Evolutionary conservation across 768 basidiomycete species (phyloP), one percentile per base, ranked within the genome.

Genomic region (Tricholoma sp.): DNA sequence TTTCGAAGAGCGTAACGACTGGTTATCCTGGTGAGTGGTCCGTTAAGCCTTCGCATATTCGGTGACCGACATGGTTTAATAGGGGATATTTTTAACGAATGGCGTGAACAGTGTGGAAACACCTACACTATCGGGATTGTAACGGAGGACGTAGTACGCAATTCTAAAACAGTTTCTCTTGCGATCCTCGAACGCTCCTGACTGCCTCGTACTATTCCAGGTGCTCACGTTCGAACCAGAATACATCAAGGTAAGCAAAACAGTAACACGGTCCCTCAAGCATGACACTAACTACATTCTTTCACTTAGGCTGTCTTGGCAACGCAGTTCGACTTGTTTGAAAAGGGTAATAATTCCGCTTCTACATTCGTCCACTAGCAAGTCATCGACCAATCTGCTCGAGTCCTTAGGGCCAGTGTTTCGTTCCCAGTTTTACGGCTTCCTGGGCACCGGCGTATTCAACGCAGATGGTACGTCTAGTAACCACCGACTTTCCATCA

Each of bases 181-280:
- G 4, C 24, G 4, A 24, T 24, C 24, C 24, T 8, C 48, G 6
- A 15, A 34, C 41, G 8, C 9, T 17, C 17, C 41, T 42, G 20
- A 31, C 24, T 42, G 20, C 4, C 1, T 24, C 0, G 9, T 41
- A 37, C 47, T 2, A n/a, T n/a, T 31, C 1, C n/a, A 80, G 78
- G 60, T 78, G n/a, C 63, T 77, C 41, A 77, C 76, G 0, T 53
- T 65, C 29, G 78, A 81, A 53, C 80, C 80, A 6, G 76, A 78
- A 45, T 67, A 28, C 18, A 9, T 42, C n/a, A 42, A 42, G 41
- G 41, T 42, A 41, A 6, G 17, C n/a, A n/a, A n/a, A n/a, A n/a
- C n/a, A n/a, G n/a, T n/a, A n/a, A n/a, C n/a, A n/a, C n/a, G n/a
- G n/a, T n/a, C n/a, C n/a, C n/a, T n/a, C n/a, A n/a, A n/a, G n/a